Conservation (phyloP, 768 basidiomycete genomes). For the Auricularia sp. region DNA sequence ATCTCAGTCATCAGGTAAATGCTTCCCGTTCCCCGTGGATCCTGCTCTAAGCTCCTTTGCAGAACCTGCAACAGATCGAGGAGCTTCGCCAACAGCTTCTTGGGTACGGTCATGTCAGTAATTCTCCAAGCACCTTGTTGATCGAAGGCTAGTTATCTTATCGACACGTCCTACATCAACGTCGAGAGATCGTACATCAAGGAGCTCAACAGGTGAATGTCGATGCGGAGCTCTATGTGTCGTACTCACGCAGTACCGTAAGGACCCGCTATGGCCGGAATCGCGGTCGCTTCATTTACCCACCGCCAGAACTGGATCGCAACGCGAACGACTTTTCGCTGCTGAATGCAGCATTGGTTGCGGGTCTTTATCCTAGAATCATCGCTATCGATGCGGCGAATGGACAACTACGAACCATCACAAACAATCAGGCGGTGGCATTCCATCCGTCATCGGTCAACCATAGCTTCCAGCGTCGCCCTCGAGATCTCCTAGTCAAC, state of each 20-base stretch:
- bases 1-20: constrained; percentile 68
- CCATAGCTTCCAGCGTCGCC: constrained; percentile 44
- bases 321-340: constrained; percentile 48
- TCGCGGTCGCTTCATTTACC: constrained; percentile 60
- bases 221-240: background rate
- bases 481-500: constrained; percentile 60
- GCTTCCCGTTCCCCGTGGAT: background rate
- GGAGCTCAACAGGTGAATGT: constrained; percentile 54
- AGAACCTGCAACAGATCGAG: constrained; percentile 94
- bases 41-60: constrained; percentile 3
- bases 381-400: constrained; percentile 52
- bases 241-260: background rate
- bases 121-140: constrained; percentile 4
- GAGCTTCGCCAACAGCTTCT: constrained; percentile 88
- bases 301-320: constrained; percentile 61
- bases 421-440: constrained; percentile 64
- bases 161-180: constrained; percentile 78
- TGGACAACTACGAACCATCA: constrained; percentile 65
- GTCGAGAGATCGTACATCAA: constrained; percentile 53
- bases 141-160: constrained; percentile 50
- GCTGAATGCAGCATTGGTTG: constrained; percentile 71
- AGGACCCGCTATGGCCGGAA: constrained; percentile 70
- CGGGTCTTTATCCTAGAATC: constrained; percentile 87
- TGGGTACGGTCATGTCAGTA: constrained; percentile 33
- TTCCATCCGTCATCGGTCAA: constrained; percentile 94